Conservation (phyloP, 2,329 filamentous ascomycete genomes). For the Penicillium freii region DNA sequence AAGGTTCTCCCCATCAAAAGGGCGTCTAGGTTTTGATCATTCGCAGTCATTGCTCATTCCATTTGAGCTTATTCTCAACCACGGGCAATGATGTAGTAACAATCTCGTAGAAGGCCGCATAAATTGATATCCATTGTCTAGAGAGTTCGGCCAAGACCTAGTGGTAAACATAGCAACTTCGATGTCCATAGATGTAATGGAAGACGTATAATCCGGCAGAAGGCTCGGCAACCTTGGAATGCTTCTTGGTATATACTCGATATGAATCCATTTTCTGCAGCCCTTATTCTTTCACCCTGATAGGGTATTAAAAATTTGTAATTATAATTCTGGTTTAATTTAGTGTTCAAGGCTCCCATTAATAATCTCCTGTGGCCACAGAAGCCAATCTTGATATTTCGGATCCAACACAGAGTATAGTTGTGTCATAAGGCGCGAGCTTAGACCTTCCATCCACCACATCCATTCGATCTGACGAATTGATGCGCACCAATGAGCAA, state of each 20-base stretch:
- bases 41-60: too few relatives aligned
- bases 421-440: slow-evolving; percentile 12
- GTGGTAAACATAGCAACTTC: too few relatives aligned
- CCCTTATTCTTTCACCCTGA: too few relatives aligned
- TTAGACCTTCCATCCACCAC: slow-evolving; percentile 21
- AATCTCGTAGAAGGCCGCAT: too few relatives aligned
- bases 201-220: neutral
- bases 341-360: neutral
- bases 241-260: neutral
- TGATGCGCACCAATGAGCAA: slow-evolving; percentile 17
- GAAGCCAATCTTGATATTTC: slow-evolving; percentile 15
- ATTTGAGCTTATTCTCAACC: too few relatives aligned
- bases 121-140: too few relatives aligned
- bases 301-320: neutral
- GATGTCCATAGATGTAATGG: neutral
- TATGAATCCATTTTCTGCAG: neutral
- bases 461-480: slow-evolving; percentile 21
- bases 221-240: too few relatives aligned
- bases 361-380: slow-evolving; percentile 14
- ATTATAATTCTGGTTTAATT: too few relatives aligned
- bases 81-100: too few relatives aligned
- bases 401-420: slow-evolving; percentile 8
- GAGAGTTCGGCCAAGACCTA: too few relatives aligned
- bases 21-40: too few relatives aligned
- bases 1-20: too few relatives aligned